Percentiles rank a stretch among this genome's conserved stretches.
Conservation (phyloP, 2,329 filamentous ascomycete species). For the Trichoderma atroviride region DNA sequence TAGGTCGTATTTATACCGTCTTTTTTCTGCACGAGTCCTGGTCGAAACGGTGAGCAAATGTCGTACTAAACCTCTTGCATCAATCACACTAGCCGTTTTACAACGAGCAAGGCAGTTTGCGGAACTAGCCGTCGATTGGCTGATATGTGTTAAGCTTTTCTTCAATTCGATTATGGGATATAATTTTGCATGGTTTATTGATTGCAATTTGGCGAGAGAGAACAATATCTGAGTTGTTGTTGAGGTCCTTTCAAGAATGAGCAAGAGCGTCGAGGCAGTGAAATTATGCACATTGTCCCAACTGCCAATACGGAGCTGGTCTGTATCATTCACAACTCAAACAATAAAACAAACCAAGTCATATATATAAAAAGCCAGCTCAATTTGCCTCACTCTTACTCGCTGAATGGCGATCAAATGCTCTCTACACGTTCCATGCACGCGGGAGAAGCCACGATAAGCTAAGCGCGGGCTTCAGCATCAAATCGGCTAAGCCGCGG, state of each 20-base stretch:
- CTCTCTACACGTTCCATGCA: neutral
- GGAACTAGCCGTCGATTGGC: neutral
- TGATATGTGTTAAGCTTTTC: neutral
- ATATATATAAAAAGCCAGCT: neutral
- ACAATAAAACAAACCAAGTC: neutral
- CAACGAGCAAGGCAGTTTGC: neutral
- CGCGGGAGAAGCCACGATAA: neutral
- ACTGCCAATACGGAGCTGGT: neutral
- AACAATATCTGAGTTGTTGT: neutral
- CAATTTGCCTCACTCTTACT: neutral
- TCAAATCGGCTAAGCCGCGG: conserved; percentile 21
- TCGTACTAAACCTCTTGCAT: neutral
- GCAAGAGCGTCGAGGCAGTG: neutral
- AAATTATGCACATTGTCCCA: neutral
- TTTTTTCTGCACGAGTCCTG: neutral
- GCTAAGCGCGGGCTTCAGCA: neutral
- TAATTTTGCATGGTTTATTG: neutral
- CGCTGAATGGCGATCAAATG: neutral
- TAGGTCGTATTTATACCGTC: neutral
- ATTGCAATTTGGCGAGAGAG: neutral
- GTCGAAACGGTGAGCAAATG: neutral
- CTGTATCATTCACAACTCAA: neutral
- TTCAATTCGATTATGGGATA: neutral
- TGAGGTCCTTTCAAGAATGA: neutral
- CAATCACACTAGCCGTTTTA: neutral